Evolutionary conservation across 139 green algal species (phyloP).

Genomic region (Trebouxia sp.): DNA sequence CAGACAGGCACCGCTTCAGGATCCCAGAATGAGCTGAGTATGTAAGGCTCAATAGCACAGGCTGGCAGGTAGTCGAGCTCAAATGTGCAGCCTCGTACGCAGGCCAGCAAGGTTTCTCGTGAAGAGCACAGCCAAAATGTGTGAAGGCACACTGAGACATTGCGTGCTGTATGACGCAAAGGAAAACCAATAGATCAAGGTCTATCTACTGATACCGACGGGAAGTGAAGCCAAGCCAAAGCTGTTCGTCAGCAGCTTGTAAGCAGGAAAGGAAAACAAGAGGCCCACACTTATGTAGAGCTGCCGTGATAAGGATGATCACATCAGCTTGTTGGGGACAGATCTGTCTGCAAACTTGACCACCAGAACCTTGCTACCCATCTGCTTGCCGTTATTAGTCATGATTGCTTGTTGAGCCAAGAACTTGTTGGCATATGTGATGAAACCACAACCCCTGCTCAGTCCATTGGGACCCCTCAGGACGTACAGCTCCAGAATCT

Average conservation of each 20-base stretch:
- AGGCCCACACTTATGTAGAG: neutral
- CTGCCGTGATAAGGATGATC: neutral
- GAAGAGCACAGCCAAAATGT: neutral
- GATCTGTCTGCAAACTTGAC: conserved; percentile 59
- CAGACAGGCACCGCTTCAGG: no score
- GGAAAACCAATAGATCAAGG: neutral
- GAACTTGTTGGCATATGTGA: conserved; percentile 53
- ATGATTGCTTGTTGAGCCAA: conserved; percentile 43
- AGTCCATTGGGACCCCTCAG: conserved; percentile 35
- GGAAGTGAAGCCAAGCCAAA: neutral
- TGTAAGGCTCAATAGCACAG: no score
- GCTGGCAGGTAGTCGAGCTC: no score
- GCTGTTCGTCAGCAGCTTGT: no score
- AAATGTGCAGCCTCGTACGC: no score
- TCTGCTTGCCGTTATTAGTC: conserved; percentile 37
- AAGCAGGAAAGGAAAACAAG: neutral
- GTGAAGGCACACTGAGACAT: neutral
- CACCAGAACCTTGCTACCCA: conserved; percentile 51
- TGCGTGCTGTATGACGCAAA: conserved; percentile 7
- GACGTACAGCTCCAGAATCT: conserved; percentile 43
- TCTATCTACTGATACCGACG: neutral
- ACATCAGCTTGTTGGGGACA: conserved; percentile 24
- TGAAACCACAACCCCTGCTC: conserved; percentile 53
- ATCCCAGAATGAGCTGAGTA: no score
- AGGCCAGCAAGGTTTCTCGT: neutral